Base-by-base conservation (phyloP, 345 rosid species). In the Corchorus capsularis region DNA sequence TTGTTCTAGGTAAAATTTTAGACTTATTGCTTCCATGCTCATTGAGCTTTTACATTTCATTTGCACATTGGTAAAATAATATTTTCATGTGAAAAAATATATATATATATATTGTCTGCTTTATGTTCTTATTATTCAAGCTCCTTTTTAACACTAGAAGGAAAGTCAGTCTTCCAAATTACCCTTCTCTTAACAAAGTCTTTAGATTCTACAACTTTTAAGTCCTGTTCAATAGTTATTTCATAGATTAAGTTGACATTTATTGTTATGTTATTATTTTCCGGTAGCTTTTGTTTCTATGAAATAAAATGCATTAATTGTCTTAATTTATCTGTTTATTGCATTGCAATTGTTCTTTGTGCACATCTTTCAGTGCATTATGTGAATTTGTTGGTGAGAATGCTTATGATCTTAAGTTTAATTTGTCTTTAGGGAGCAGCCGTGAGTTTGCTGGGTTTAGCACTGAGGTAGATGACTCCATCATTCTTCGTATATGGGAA, bases 401-500 rank as follows among this genome's bases (percentile, higher is more conserved):
- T 75, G 50, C 70, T 76, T 20, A 8, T 79, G 5, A 22, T 50
- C 57, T 11, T 67, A 49, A 52, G 45, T 75, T 66, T 63, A 17
- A 15, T 79, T 55, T 16, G 20, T 72, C 65, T 74, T 60, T 80
- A 94, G 98, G 99, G 27, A 95, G 98, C 80, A 95, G 99, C 85
- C 94, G 98, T 60, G 89, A 95, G 81, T 93, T 95, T 89, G 82
- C 86, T 8, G 97, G 99, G 60, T 95, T 91, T 76, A 67, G 72
- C 80, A 88, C 95, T 6, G 89, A 86, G 79, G 88, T 87, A 45
- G 91, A 93, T 72, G 90, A 92, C 75, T 80, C 80, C 5, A 77
- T 93, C 43, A 72, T 95, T 53, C 72, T 79, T 62, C 60, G 81
- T 71, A 93, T 93, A 86, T 93, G 95, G 99, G 85, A 79, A 55